phyloP scores from a whole-genome alignment of 1,284 basidiomycete genomes.

The Sphaerobolus stellatus region DNA sequence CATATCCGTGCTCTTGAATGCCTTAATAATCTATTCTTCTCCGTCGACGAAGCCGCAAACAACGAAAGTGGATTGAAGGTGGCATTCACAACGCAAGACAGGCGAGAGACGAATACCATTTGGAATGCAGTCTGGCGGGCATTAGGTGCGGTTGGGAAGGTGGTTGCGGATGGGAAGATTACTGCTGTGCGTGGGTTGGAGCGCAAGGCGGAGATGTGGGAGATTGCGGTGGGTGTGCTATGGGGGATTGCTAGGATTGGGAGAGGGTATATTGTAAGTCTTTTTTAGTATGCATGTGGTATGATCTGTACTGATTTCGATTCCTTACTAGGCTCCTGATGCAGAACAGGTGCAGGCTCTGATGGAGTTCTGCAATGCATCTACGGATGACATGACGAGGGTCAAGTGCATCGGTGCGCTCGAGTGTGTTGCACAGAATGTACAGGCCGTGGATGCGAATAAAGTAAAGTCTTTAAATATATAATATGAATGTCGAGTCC shows the following conservation, averaged over 20 bases:
- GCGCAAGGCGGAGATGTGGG: conserved; percentile 66
- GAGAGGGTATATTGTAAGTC: conserved; percentile 57
- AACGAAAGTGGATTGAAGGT: conserved; percentile 27
- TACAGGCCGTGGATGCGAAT: conserved; percentile 66
- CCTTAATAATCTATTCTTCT: conserved; percentile 86
- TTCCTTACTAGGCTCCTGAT: conserved; percentile 43
- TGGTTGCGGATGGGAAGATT: conserved; percentile 37
- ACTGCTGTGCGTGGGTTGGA: conserved; percentile 52
- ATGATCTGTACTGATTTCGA: neutral
- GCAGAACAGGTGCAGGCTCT: conserved; percentile 65
- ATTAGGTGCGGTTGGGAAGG: conserved; percentile 57
- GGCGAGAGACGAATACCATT: conserved; percentile 48
- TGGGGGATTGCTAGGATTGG: conserved; percentile 75
- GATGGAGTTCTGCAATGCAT: conserved; percentile 61
- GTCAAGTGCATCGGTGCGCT: conserved; percentile 82
- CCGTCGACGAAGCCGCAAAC: conserved; percentile 53
- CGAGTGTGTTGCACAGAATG: conserved; percentile 75
- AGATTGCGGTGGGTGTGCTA: conserved; percentile 70
- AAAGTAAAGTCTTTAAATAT: conserved; percentile 43
- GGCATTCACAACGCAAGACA: conserved; percentile 35
- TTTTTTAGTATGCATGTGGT: conserved; percentile 13
- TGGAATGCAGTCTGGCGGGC: conserved; percentile 65
- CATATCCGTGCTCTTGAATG: conserved; percentile 87
- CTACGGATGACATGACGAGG: conserved; percentile 53
- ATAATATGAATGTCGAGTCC: conserved; percentile 10